phyloP scores from a whole-genome alignment of 1,139 yeast species.

The Meyerozyma sp. region DNA sequence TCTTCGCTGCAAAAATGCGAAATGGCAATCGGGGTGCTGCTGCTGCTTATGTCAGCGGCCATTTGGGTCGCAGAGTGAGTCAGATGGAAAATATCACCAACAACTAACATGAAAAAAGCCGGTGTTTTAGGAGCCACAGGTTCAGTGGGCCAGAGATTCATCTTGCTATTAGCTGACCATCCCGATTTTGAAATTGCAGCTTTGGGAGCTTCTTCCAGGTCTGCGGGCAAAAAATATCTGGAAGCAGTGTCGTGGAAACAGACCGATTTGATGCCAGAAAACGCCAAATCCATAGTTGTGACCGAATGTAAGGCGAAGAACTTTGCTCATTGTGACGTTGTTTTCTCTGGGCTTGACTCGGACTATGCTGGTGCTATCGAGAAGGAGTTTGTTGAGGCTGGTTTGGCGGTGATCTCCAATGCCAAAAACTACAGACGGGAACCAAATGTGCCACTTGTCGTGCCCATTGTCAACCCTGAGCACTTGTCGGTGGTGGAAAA shows the following conservation, averaged over 20 bases:
- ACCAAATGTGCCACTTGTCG: constrained; percentile 83
- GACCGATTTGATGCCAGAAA: constrained; percentile 71
- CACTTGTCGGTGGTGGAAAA: constrained; percentile 74
- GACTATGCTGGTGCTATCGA: constrained; percentile 93
- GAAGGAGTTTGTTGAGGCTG: constrained; percentile 73
- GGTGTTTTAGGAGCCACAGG: constrained; percentile 99
- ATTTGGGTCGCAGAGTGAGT: background rate
- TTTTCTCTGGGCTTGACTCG: constrained; percentile 91
- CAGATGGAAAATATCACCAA: background rate
- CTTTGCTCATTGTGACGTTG: constrained; percentile 87
- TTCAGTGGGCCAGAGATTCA: constrained; percentile 95
- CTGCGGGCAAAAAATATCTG: constrained; percentile 83
- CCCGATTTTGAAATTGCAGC: constrained; percentile 85
- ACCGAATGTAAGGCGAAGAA: constrained; percentile 70
- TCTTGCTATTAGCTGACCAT: constrained; percentile 74
- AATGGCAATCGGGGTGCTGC: background rate
- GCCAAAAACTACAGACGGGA: constrained; percentile 95
- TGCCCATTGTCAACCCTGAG: constrained; percentile 94
- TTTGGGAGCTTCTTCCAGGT: constrained; percentile 89
- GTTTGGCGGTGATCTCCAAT: constrained; percentile 81
- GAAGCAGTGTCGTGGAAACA: constrained; percentile 97
- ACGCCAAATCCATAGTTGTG: constrained; percentile 59
- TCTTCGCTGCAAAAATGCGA: background rate
- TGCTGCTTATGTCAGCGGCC: background rate
- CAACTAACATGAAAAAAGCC: constrained; percentile 34